phyloP scores from a whole-genome alignment of 768 basidiomycete genomes.

The Auricularia sp. region DNA sequence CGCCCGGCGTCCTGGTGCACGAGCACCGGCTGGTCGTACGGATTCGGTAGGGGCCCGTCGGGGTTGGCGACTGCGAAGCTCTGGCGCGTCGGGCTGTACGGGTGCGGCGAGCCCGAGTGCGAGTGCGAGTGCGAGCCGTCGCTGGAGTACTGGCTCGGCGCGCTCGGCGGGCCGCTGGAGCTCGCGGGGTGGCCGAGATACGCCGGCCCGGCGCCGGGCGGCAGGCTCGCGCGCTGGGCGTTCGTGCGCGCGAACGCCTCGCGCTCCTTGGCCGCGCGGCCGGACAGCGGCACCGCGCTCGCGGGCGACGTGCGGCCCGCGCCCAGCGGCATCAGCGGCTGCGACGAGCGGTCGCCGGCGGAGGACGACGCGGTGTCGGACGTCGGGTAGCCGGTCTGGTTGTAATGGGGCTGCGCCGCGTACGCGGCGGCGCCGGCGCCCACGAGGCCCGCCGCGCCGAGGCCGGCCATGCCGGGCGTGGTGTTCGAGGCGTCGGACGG shows the following conservation, averaged over 20 bases:
- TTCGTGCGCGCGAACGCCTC: background rate
- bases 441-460: background rate
- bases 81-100: background rate
- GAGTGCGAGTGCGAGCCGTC: background rate
- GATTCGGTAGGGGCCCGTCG: background rate
- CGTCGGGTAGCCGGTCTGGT: background rate
- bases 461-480: constrained; percentile 5
- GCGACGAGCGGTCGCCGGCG: background rate
- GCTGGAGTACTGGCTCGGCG: background rate
- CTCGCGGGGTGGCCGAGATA: background rate
- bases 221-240: background rate
- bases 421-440: constrained; percentile 3
- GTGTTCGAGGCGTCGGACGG: background rate
- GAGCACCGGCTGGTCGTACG: constrained; percentile 1
- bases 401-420: background rate
- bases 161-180: background rate
- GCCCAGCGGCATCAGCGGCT: background rate
- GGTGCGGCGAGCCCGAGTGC: background rate
- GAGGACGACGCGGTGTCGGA: background rate
- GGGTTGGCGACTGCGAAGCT: background rate
- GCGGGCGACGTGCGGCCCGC: background rate
- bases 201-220: background rate
- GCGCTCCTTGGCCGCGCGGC: background rate
- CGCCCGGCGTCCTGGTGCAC: constrained; percentile 11
- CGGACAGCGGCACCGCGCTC: background rate